These are phyloP conservation scores for Rubroboletus pulcherrimus DNA, from an alignment of 768 basidiomycete species.

Conservation along the genomic window DNA sequence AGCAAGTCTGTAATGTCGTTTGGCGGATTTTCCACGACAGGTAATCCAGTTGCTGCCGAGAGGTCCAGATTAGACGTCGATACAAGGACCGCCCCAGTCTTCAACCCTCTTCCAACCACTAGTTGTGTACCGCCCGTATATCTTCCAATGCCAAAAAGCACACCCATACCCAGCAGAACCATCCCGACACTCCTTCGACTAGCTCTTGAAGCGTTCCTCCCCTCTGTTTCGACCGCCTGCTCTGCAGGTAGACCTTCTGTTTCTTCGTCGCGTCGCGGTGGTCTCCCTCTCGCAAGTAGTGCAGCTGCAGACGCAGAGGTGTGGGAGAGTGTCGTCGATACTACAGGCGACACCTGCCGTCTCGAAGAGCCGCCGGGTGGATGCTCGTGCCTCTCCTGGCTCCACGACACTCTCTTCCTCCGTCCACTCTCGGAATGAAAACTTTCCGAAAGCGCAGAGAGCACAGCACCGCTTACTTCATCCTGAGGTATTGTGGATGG, in stretches of 20 bases:
- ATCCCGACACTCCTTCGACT: conserved; percentile 71
- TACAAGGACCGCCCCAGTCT: conserved; percentile 49
- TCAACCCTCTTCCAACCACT: conserved; percentile 26
- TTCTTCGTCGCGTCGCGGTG: conserved; percentile 39
- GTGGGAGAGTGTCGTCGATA: conserved; percentile 31
- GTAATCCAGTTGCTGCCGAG: not conserved
- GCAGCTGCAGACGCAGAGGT: conserved; percentile 19
- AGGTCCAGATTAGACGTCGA: conserved; percentile 4
- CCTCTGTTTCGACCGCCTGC: conserved; percentile 20
- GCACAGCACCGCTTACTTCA: conserved; percentile 49
- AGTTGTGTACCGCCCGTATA: conserved; percentile 35
- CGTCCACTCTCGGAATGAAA: conserved; percentile 70
- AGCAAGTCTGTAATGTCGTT: not conserved
- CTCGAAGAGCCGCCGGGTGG: conserved; percentile 41
- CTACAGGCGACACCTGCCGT: conserved; percentile 32
- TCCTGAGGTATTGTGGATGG: conserved; percentile 30
- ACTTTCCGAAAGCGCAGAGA: conserved; percentile 63
- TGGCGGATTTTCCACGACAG: conserved; percentile 14
- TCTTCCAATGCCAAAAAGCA: conserved; percentile 65
- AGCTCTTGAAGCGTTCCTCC: conserved; percentile 50
- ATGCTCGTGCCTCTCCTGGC: conserved; percentile 60
- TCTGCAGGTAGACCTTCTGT: conserved; percentile 19
- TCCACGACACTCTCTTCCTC: conserved; percentile 66
- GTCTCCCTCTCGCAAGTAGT: conserved; percentile 41
- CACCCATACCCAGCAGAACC: conserved; percentile 77